These are phyloP conservation scores for Zygoascus biomembranicola DNA, from an alignment of 805 yeast species.

Conservation along the genomic window DNA sequence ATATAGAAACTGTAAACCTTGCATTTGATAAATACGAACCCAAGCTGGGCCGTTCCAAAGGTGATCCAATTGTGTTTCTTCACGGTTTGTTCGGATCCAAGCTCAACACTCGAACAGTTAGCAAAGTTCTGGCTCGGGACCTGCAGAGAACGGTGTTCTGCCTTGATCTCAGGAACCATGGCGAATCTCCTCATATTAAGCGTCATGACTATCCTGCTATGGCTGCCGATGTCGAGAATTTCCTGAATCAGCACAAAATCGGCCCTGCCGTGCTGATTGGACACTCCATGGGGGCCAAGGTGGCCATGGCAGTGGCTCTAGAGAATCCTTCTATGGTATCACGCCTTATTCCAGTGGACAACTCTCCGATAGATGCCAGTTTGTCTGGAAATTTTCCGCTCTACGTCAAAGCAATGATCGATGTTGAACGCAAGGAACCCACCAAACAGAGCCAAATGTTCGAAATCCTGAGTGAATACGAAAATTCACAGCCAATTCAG, in stretches of 20 bases:
- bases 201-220: constrained; percentile 72
- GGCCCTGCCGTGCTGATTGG: constrained; percentile 30
- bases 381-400: constrained; percentile 52
- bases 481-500: constrained; percentile 49
- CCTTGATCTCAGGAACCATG: constrained; percentile 79
- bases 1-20: not conserved
- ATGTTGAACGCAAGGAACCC: constrained; percentile 42
- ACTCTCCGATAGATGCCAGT: constrained; percentile 70
- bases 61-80: constrained; percentile 58
- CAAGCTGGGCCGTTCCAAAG: not conserved
- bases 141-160: constrained; percentile 27
- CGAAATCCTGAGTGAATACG: constrained; percentile 51
- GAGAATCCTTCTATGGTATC: constrained; percentile 53
- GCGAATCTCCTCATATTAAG: constrained; percentile 72
- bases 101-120: constrained; percentile 74
- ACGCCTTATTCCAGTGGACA: constrained; percentile 72
- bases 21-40: not conserved
- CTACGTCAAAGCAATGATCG: constrained; percentile 56
- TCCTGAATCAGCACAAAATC: constrained; percentile 41
- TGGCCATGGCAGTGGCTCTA: constrained; percentile 80
- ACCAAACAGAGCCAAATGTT: constrained; percentile 60
- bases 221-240: constrained; percentile 78
- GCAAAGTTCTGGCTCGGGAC: constrained; percentile 37
- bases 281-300: constrained; percentile 71
- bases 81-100: constrained; percentile 90